These are phyloP conservation scores for Ambrosiella xylebori DNA, from an alignment of 2,329 filamentous ascomycete species.

Conservation along the genomic window DNA sequence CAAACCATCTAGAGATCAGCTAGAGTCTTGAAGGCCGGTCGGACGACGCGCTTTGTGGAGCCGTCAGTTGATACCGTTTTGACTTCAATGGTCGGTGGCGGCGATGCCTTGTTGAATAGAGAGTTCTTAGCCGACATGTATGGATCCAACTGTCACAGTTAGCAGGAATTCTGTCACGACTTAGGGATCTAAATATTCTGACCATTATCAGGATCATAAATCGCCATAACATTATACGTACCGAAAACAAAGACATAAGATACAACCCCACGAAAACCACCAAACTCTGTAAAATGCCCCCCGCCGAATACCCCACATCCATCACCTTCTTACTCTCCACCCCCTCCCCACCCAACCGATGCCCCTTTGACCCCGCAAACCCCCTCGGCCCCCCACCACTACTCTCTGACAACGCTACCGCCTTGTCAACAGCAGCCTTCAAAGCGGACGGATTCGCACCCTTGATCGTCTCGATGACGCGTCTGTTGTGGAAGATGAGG, in stretches of 20 bases:
- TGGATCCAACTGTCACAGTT: slow-evolving; percentile 34
- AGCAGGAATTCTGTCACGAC: background rate
- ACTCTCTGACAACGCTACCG: slow-evolving; percentile 33
- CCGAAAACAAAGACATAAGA: slow-evolving; percentile 42
- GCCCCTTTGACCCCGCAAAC: slow-evolving; percentile 35
- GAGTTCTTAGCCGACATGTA: slow-evolving; percentile 44
- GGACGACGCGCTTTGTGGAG: slow-evolving; percentile 18
- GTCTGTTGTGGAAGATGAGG: slow-evolving; percentile 66
- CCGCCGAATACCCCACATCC: slow-evolving; percentile 23
- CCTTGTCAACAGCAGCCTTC: slow-evolving; percentile 57
- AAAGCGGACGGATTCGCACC: slow-evolving; percentile 69
- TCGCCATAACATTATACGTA: slow-evolving; percentile 20
- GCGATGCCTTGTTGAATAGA: slow-evolving; percentile 36
- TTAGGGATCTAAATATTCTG: background rate
- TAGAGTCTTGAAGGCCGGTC: slow-evolving; percentile 32
- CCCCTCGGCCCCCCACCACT: slow-evolving; percentile 26
- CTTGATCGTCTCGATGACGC: slow-evolving; percentile 55
- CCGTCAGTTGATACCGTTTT: slow-evolving; percentile 14
- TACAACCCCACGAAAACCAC: slow-evolving; percentile 44
- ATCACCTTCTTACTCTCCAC: slow-evolving; percentile 15
- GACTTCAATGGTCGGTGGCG: slow-evolving; percentile 15
- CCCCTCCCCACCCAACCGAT: slow-evolving; percentile 34
- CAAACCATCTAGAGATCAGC: slow-evolving; percentile 28
- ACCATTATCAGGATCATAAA: background rate
- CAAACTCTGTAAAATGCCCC: slow-evolving; percentile 25